Evolutionary conservation across 169 alveolate species (phyloP), one percentile per base, ranked within the genome.

Genomic region (Plasmodium ovale): DNA sequence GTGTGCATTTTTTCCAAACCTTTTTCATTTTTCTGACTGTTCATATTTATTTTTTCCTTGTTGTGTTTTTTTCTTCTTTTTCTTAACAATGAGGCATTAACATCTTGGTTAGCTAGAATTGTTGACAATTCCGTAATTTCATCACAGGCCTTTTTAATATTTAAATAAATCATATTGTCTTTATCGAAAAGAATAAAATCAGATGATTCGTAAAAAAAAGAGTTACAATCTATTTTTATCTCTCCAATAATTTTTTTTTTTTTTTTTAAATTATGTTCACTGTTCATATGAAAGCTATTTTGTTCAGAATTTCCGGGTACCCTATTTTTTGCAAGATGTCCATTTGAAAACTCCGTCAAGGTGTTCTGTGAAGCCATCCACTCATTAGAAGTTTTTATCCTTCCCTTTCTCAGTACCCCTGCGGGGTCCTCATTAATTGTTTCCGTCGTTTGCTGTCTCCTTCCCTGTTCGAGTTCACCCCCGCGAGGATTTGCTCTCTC

Each of bases 121-220:
- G 49, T 65, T 39, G 90, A 31, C 9, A 82, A 21, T 44, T 82
- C 72, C 51, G 44, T 29, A 82, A 82, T 56, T 33, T 82, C 90
- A 25, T 82, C 79, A 42, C 85, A 82, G 3, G 90, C 90, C 42
- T 82, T 82, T 56, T 67, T 82, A 19, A 64, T 53, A 71, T 82
- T 82, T 67, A 82, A 51, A 59, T 82, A 82, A 29, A 82, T 65
- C 5, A 35, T 82, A 23, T 65, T 49, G 7, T 42, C 33, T 35
- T 82, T 60, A 60, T 82, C 90, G 58, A 82, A 65, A 54, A 82
- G 42, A n/a, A 82, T 71, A 21, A 82, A 67, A 82, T 82, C 72
- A 27, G 77, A 51, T 65, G 85, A 33, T 16, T 82, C 84, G 21
- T 68, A 82, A 53, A 70, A 29, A 49, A 65, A 27, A 9, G 14